Evolutionary conservation across 2,329 filamentous ascomycete species (phyloP), one percentile per base, ranked within the genome.

Genomic region (Helminthosporium solani): DNA sequence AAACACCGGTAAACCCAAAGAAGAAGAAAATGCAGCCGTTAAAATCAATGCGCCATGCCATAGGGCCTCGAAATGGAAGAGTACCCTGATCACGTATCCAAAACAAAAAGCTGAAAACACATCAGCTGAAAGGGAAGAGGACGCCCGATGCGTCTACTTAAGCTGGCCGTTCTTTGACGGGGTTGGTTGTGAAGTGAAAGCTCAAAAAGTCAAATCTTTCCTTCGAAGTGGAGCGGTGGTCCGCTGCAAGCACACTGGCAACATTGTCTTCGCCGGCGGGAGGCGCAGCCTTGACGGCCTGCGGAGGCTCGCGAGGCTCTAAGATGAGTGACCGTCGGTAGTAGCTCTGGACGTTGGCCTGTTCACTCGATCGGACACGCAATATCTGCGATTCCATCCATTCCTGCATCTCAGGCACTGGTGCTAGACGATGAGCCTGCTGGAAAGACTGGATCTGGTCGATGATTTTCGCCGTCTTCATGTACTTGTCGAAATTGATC

Each of bases 401-500:
- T 19, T 92, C 86, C 67, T 97, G 92, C 67, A 99, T 80, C 60
- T 97, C 92, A 0, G 88, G 83, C 3, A 97, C 77, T 63, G 94
- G 87, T 1, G 81, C 80, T 15, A 99, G 80, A 6, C 86, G 82
- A 68, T 97, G 97, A 0, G 91, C 90, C 16, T 96, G 88, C 71
- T 99, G 94, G 75, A 97, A 97, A 15, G 91, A 86, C 69, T 99
- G 94, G 7, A 99, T 81, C 60, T 97, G 92, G 53, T 89, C 88
- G 60, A 99, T 95, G 64, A 97, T 95, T 72, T 91, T 94, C 36
- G 92, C 91, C 2, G 91, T 97, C 58, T 90, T 89, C 60, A 85
- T 87, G 68, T 97, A 90, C 74, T 97, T 97, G 77, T 97, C 92
- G 61, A 96, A 97, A 73, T 99, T 99, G 78, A 99, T 90, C 25